Base-by-base conservation (phyloP, 139 green algal species). In the Micromonas commoda region DNA sequence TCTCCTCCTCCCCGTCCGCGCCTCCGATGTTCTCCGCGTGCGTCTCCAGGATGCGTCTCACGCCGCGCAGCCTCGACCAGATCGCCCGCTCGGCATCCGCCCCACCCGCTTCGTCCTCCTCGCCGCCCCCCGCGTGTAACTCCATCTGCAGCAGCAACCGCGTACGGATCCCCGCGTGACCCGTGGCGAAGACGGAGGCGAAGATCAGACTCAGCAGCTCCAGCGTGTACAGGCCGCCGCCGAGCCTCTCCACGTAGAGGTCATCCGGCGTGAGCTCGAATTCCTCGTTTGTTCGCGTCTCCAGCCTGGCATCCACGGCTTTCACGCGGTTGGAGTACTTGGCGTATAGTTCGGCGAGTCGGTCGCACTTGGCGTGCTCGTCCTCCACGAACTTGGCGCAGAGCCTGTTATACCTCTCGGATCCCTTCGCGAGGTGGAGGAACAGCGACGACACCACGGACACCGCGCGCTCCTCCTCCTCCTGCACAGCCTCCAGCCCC, bases 361-460 rank as follows among this genome's bases (percentile, higher is more conserved):
- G 85, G 83, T 98, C 95, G 9, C 84, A 85, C 85, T 99, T 99
- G 66, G 98, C 95, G 85, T 92, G 97, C 87, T 98, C 94, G 1
- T 82, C 79, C 84, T 99, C 95, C 54, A 96, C 91, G 89, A 99
- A 99, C 83, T 99, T 99, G 73, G 91, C 88, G 0, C 87, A 84
- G 33, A 98, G 80, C 0, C 95, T 84, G 73, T 97, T 26, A 26
- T 39, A 26, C 3, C 24, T 6, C 2, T 64, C 68, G 20, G 68
- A 37, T 20, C 61, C 33, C 29, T 26, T 6, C 63, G 63, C 1
- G 1, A 70, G 2, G 63, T 31, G n/a, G n/a, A 72, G 29, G 64
- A 92, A 77, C 39, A 98, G 83, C 70, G 84, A 91, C 38, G 82
- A 74, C 39, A 98, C 84, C 57, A 98, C 77, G 39, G 87, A 93